Conservation (phyloP, 2,329 filamentous ascomycete species). For the Pyrenophora tritici-repentis region DNA sequence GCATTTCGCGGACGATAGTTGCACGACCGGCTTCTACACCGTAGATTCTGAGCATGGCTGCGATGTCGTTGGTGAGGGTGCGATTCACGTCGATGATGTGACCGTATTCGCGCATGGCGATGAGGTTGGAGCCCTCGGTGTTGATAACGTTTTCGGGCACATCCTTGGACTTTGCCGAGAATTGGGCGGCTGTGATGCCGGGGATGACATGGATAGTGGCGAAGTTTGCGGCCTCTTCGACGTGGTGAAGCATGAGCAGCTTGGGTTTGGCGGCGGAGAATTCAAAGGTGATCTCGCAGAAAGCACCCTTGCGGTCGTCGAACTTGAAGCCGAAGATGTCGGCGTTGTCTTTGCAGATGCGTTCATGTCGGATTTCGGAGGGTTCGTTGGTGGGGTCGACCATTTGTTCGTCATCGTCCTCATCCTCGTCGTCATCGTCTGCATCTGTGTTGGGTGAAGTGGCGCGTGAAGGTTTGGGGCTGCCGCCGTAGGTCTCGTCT, state of each 20-base stretch:
- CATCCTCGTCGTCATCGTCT: conserved; percentile 34
- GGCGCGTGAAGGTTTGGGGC: conserved; percentile 47
- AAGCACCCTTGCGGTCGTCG: conserved; percentile 72
- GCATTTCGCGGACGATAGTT: conserved; percentile 85
- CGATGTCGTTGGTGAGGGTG: conserved; percentile 91
- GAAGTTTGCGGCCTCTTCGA: conserved; percentile 77
- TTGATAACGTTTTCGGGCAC: conserved; percentile 61
- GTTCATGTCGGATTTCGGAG: conserved; percentile 38
- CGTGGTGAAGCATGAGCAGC: conserved; percentile 87
- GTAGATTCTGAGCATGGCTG: conserved; percentile 80
- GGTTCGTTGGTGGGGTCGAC: conserved; percentile 36
- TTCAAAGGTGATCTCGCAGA: conserved; percentile 80
- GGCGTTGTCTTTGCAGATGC: conserved; percentile 53
- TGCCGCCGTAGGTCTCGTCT: conserved; percentile 57
- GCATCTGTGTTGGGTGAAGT: conserved; percentile 38
- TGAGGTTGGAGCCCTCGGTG: conserved; percentile 84
- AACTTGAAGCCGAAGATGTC: conserved; percentile 80
- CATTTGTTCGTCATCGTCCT: conserved; percentile 32
- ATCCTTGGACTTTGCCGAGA: conserved; percentile 56
- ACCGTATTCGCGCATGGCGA: conserved; percentile 86
- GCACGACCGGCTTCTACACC: conserved; percentile 91
- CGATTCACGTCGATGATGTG: conserved; percentile 84
- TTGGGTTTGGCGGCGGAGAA: conserved; percentile 83
- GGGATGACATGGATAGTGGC: conserved; percentile 87
- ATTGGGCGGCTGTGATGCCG: conserved; percentile 73